Conservation (phyloP, 78 protist genomes). For the Speleostelium caveatum region DNA sequence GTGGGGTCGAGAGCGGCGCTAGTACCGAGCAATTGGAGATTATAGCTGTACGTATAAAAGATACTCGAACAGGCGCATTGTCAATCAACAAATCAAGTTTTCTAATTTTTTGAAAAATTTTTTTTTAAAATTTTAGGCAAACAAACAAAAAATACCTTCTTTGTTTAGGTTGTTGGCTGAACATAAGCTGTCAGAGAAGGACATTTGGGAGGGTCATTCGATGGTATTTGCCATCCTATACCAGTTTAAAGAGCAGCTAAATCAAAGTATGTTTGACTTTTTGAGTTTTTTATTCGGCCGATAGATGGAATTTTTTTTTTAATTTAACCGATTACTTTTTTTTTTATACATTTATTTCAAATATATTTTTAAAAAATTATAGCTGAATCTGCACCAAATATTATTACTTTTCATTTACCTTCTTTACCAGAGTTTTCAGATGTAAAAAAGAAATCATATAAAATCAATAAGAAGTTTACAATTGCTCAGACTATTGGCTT, state of each 20-base stretch:
- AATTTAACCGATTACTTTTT: background rate
- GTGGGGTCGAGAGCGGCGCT: conserved; percentile 31
- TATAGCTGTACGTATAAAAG: conserved; percentile 21
- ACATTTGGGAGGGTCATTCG: conserved; percentile 78
- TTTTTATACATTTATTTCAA: background rate
- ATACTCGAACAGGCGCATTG: background rate
- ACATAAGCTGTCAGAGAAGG: conserved; percentile 69
- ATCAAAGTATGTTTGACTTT: conserved; percentile 22
- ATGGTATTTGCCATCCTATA: conserved; percentile 59
- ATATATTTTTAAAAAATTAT: background rate
- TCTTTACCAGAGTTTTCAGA: conserved; percentile 55
- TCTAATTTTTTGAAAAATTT: background rate
- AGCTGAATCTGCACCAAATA: conserved; percentile 76
- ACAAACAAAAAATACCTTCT: conserved; percentile 71
- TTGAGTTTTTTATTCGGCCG: too few relatives aligned
- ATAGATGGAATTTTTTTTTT: background rate
- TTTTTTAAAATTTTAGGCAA: background rate
- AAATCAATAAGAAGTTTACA: conserved; percentile 63
- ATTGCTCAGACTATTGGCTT: conserved; percentile 46
- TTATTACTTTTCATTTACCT: conserved; percentile 71
- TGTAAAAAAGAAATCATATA: conserved; percentile 57
- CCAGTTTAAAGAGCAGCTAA: conserved; percentile 72
- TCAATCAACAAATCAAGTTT: background rate
- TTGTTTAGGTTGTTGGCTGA: conserved; percentile 77
- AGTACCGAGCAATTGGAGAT: conserved; percentile 58